Evolutionary conservation across 129 eudicot species (phyloP).

Genomic region (Heracleum sosnowskyi): DNA sequence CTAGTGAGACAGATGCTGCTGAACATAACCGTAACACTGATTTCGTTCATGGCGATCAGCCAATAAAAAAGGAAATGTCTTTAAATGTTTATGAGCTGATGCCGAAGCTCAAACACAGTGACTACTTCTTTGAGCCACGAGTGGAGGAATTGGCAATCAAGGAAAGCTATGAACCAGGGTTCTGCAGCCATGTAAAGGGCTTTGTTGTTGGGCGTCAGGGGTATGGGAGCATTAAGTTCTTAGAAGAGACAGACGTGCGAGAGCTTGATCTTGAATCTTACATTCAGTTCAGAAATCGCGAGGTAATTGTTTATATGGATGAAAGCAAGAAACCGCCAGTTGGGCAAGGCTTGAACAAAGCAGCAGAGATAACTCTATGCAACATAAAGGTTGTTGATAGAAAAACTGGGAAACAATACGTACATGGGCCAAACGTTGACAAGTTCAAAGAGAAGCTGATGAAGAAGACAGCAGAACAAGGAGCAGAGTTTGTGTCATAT

Average conservation of each 20-base stretch:
- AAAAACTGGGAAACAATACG: slow-evolving; percentile 43
- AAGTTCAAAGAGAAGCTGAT: slow-evolving; percentile 46
- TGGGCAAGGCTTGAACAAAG: slow-evolving; percentile 72
- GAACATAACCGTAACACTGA: not conserved
- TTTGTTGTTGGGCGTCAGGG: slow-evolving; percentile 63
- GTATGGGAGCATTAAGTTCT: slow-evolving; percentile 59
- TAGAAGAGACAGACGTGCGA: slow-evolving; percentile 55
- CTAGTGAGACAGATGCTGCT: slow-evolving; percentile 7
- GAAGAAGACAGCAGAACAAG: slow-evolving; percentile 41
- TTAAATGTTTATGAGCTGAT: slow-evolving; percentile 22
- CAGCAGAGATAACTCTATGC: slow-evolving; percentile 66
- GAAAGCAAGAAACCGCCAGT: slow-evolving; percentile 52
- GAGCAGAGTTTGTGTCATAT: slow-evolving; percentile 71
- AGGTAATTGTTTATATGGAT: slow-evolving; percentile 59
- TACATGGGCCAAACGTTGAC: slow-evolving; percentile 34
- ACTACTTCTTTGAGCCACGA: slow-evolving; percentile 58
- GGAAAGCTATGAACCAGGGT: slow-evolving; percentile 56
- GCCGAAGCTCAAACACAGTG: slow-evolving; percentile 47
- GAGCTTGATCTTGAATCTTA: slow-evolving; percentile 2
- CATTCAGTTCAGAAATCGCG: slow-evolving; percentile 41
- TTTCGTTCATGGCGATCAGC: not conserved
- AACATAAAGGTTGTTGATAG: slow-evolving; percentile 57
- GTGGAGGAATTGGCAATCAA: slow-evolving; percentile 43
- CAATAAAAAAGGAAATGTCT: slow-evolving; percentile 8
- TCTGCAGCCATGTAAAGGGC: slow-evolving; percentile 48